Conservation (phyloP, 2,329 filamentous ascomycete species). For the Cladophialophora psammophila region DNA sequence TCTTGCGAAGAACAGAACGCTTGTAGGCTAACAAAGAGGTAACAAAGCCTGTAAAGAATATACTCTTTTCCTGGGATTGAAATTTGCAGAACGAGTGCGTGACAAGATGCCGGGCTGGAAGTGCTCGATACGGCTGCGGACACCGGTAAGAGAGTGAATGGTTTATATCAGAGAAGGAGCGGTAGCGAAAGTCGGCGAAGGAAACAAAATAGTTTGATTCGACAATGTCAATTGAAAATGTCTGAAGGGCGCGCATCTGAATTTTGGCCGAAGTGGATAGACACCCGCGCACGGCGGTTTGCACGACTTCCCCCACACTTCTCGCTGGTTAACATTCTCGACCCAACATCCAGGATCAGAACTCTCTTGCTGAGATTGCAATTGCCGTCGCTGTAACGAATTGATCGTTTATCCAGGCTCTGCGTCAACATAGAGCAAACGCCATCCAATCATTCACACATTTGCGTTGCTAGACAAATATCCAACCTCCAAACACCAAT, state of each 20-base stretch:
- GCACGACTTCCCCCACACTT: not conserved
- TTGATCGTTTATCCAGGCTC: not conserved
- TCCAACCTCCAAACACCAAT: conserved; percentile 5
- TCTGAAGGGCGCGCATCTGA: not conserved
- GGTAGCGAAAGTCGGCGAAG: too few relatives aligned
- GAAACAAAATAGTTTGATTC: too few relatives aligned
- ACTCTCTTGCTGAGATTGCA: not conserved
- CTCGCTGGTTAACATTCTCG: not conserved
- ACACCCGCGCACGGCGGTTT: not conserved
- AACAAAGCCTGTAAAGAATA: too few relatives aligned
- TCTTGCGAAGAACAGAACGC: not conserved
- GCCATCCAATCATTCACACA: not conserved
- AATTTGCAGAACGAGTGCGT: too few relatives aligned
- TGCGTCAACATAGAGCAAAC: not conserved
- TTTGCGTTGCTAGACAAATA: not conserved
- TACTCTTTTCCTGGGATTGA: too few relatives aligned
- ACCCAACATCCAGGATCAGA: not conserved
- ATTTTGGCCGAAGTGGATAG: not conserved
- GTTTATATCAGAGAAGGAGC: too few relatives aligned
- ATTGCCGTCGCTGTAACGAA: not conserved
- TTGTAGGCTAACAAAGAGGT: too few relatives aligned
- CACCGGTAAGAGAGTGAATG: too few relatives aligned
- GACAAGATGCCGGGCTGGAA: too few relatives aligned
- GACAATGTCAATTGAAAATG: not conserved
- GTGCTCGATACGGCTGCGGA: too few relatives aligned